These are phyloP conservation scores for Pestalotiopsis sp. DNA, from an alignment of 2,329 filamentous ascomycete species.

Conservation along the genomic window DNA sequence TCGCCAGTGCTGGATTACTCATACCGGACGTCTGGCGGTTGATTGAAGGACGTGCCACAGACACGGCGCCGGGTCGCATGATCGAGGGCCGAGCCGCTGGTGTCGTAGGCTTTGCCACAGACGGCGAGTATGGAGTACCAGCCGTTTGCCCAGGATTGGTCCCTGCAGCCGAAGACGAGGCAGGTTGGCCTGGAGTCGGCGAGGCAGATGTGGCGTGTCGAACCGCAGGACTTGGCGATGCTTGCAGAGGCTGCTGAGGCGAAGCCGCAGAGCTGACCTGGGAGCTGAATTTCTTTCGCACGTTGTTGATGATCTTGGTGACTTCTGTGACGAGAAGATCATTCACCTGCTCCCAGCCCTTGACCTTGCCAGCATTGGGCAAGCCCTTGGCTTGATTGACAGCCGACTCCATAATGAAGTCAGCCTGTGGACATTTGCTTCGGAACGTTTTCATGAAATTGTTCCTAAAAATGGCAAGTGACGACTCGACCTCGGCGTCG, in stretches of 20 bases:
- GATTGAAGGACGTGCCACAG: constrained; percentile 14
- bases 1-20: background rate
- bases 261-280: constrained; percentile 17
- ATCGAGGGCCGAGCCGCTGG: constrained; percentile 16
- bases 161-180: constrained; percentile 13
- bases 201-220: constrained; percentile 26
- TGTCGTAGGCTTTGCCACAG: constrained; percentile 12
- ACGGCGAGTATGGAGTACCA: background rate
- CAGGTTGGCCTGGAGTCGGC: constrained; percentile 22
- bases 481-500: constrained; percentile 32
- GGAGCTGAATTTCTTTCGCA: constrained; percentile 26
- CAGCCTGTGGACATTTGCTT: constrained; percentile 32
- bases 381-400: constrained; percentile 34
- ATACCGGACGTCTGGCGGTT: constrained; percentile 2
- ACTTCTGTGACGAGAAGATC: constrained; percentile 33
- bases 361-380: constrained; percentile 26
- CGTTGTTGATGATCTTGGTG: constrained; percentile 31
- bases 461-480: constrained; percentile 30
- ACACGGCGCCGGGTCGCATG: constrained; percentile 14
- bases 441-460: constrained; percentile 32
- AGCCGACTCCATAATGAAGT: constrained; percentile 33
- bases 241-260: constrained; percentile 17
- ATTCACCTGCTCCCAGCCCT: constrained; percentile 33
- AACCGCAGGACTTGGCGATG: constrained; percentile 10
- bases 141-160: background rate